phyloP scores from a whole-genome alignment of 2,329 filamentous ascomycete species.

The Paecilomyces fulvus region DNA sequence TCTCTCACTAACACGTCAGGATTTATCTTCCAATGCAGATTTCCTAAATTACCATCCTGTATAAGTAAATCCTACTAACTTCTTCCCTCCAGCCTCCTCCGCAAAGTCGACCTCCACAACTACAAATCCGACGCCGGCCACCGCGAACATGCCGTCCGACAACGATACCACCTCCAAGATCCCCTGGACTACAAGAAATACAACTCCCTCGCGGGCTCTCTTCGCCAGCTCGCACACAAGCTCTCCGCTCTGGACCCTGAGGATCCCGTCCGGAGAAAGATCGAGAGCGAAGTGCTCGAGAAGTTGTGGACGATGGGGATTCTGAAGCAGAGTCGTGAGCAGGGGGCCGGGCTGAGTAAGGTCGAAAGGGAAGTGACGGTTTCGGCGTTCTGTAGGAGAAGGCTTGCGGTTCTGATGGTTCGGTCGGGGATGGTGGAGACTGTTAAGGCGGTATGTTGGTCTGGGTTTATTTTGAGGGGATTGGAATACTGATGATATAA shows the following conservation, averaged over 20 bases:
- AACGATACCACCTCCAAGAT: constrained; percentile 87
- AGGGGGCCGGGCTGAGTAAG: constrained; percentile 57
- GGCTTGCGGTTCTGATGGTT: constrained; percentile 86
- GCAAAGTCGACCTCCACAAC: constrained; percentile 87
- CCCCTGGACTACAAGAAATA: constrained; percentile 72
- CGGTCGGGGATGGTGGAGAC: constrained; percentile 85
- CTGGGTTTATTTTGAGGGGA: neutral
- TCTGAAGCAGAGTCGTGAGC: constrained; percentile 63
- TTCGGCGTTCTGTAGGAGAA: constrained; percentile 72
- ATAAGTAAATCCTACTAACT: neutral
- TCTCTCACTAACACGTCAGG: neutral
- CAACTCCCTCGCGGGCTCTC: constrained; percentile 62
- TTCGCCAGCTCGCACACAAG: constrained; percentile 82
- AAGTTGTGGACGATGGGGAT: constrained; percentile 93
- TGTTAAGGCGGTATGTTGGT: constrained; percentile 58
- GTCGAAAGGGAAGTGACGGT: constrained; percentile 88
- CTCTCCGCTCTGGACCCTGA: constrained; percentile 73
- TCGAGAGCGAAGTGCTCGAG: constrained; percentile 78
- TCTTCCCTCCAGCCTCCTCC: constrained; percentile 53
- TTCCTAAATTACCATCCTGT: neutral
- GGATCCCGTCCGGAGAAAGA: constrained; percentile 68
- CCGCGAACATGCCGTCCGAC: constrained; percentile 68
- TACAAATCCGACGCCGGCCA: constrained; percentile 85
- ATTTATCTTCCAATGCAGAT: too few species aligned
- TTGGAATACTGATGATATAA: constrained; percentile 4